These are phyloP conservation scores for Zygosaccharomyces kombuchaensis DNA, from an alignment of 805 yeast genomes.

Conservation along the genomic window DNA sequence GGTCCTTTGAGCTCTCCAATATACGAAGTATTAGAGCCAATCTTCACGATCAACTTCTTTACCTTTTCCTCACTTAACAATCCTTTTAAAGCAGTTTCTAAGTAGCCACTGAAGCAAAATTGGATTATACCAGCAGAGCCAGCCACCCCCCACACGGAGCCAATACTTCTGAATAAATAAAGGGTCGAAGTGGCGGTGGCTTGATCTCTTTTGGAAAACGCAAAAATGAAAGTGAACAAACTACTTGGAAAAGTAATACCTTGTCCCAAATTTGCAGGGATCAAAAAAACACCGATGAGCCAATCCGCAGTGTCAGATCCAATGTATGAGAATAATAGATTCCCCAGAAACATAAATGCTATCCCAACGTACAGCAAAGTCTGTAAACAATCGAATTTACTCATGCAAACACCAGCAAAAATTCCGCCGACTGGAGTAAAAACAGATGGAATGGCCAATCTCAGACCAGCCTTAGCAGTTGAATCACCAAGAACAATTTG, in stretches of 20 bases:
- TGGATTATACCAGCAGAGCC: constrained; percentile 17
- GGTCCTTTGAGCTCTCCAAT: constrained; percentile 12
- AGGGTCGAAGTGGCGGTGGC: constrained; percentile 41
- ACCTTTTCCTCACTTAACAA: constrained; percentile 11
- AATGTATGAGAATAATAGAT: constrained; percentile 29
- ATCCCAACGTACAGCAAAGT: constrained; percentile 36
- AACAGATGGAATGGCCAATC: constrained; percentile 40
- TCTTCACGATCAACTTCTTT: constrained; percentile 8
- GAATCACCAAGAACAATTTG: constrained; percentile 41
- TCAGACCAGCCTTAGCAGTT: constrained; percentile 39
- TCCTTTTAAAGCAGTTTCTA: constrained; percentile 8
- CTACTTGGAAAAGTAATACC: constrained; percentile 39
- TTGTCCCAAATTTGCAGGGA: constrained; percentile 40
- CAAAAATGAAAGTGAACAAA: constrained; percentile 37
- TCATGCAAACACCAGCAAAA: constrained; percentile 39
- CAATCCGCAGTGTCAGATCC: constrained; percentile 24
- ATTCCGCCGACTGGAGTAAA: constrained; percentile 44
- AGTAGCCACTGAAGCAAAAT: constrained; percentile 8
- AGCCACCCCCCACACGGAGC: constrained; percentile 42
- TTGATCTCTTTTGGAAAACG: constrained; percentile 32
- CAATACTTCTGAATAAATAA: constrained; percentile 38
- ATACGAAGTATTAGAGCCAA: constrained; percentile 15
- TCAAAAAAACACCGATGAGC: constrained; percentile 28
- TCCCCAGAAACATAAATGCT: constrained; percentile 37
- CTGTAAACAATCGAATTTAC: constrained; percentile 29